Conservation (phyloP, 1,284 basidiomycete genomes). For the Rugosomyces carneus region DNA sequence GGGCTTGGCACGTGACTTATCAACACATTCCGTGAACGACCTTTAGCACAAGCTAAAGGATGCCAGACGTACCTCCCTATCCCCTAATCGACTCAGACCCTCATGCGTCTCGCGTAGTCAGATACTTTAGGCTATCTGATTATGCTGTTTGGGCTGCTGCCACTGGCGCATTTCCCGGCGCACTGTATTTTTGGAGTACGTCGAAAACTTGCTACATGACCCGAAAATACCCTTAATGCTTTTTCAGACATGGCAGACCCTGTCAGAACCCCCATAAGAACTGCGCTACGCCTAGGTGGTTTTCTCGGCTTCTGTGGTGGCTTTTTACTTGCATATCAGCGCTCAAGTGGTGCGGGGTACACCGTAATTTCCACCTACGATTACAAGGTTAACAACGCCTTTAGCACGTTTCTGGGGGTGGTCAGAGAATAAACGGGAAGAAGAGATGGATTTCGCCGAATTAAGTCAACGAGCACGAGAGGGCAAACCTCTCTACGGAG, state of each 20-base stretch:
- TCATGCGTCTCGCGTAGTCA: slow-evolving; percentile 81
- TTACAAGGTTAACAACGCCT: slow-evolving; percentile 3
- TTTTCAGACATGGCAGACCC: slow-evolving; percentile 39
- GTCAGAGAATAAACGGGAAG: slow-evolving; percentile 86
- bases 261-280: slow-evolving; percentile 34
- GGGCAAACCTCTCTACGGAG: slow-evolving; percentile 82
- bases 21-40: slow-evolving; percentile 19
- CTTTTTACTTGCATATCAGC: slow-evolving; percentile 92
- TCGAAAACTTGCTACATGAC: slow-evolving; percentile 39
- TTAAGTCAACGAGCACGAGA: slow-evolving; percentile 63
- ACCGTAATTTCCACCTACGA: slow-evolving; percentile 3
- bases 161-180: slow-evolving; percentile 75
- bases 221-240: slow-evolving; percentile 10
- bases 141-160: slow-evolving; percentile 80
- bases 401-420: slow-evolving; percentile 96
- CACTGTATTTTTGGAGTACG: slow-evolving; percentile 73
- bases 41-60: slow-evolving; percentile 25
- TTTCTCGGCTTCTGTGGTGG: slow-evolving; percentile 78
- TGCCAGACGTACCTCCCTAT: slow-evolving; percentile 70
- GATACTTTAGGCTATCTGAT: slow-evolving; percentile 88
- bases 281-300: slow-evolving; percentile 32
- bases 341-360: slow-evolving; percentile 69
- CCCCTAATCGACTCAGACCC: slow-evolving; percentile 92
- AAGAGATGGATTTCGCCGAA: slow-evolving; percentile 71
- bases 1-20: slow-evolving; percentile 12